Conservation (phyloP, 1,284 basidiomycete genomes). For the Cutaneotrichosporon daszewskae region DNA sequence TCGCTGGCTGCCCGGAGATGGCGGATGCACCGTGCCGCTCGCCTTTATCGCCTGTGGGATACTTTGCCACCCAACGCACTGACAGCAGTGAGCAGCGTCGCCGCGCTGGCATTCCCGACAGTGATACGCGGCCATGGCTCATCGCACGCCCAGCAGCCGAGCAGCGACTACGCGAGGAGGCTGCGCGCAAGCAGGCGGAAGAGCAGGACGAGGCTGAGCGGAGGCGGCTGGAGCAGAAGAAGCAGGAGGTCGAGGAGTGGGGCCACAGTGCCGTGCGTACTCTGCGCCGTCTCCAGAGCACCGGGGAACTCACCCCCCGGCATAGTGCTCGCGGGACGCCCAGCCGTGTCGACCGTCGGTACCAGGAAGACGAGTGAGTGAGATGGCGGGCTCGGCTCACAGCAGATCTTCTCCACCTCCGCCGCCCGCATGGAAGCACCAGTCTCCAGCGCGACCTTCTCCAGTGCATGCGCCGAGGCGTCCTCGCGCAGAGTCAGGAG, state of each 20-base stretch:
- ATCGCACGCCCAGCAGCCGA: slow-evolving; percentile 17
- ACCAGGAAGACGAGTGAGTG: slow-evolving; percentile 11
- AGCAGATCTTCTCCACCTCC: neutral
- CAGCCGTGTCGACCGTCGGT: slow-evolving; percentile 5
- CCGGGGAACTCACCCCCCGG: slow-evolving; percentile 1
- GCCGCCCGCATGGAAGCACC: neutral
- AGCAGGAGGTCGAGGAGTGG: slow-evolving; percentile 17
- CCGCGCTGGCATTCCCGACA: slow-evolving; percentile 20
- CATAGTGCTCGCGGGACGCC: no score
- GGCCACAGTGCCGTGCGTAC: slow-evolving; percentile 5
- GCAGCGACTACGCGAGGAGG: slow-evolving; percentile 15
- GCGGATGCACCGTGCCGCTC: neutral
- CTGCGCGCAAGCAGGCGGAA: neutral
- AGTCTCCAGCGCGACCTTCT: slow-evolving; percentile 1
- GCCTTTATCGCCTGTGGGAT: neutral
- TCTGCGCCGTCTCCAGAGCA: slow-evolving; percentile 9
- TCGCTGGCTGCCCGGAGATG: neutral
- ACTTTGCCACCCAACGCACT: neutral
- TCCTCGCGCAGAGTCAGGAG: neutral
- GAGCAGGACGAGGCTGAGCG: slow-evolving; percentile 7
- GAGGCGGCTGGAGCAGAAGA: slow-evolving; percentile 5
- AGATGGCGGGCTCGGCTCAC: neutral
- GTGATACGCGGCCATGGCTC: slow-evolving; percentile 18
- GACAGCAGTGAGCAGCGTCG: slow-evolving; percentile 15
- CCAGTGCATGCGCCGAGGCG: neutral